Conservation (phyloP, 768 basidiomycete genomes). For the Cytidiella melzeri region DNA sequence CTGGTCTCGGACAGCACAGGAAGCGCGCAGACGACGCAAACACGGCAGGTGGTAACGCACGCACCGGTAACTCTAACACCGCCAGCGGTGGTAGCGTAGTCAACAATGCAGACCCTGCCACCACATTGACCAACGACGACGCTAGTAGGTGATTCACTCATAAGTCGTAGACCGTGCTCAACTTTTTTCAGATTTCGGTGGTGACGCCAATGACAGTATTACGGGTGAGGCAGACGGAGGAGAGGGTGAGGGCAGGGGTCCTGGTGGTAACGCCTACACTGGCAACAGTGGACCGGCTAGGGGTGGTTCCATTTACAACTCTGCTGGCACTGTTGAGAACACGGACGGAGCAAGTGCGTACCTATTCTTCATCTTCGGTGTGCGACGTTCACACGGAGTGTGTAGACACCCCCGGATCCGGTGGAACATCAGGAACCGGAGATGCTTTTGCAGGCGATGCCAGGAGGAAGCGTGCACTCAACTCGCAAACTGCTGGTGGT, state of each 20-base stretch:
- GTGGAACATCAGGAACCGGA: conserved; percentile 6
- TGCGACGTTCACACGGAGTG: not conserved
- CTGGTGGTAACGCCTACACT: conserved; percentile 11
- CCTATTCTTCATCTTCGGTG: not conserved
- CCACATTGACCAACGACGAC: conserved; percentile 11
- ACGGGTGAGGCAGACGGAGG: conserved; percentile 10
- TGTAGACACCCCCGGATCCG: conserved; percentile 8
- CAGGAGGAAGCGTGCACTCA: conserved; percentile 10
- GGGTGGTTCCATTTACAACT: conserved; percentile 9
- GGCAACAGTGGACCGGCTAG: conserved; percentile 10
- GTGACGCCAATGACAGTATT: conserved; percentile 2
- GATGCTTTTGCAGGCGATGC: conserved; percentile 11
- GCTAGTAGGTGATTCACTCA: conserved; percentile 11
- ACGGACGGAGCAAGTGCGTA: conserved; percentile 10
- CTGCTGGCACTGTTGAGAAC: conserved; percentile 7
- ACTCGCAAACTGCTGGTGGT: conserved; percentile 10
- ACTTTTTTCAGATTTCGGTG: conserved; percentile 8
- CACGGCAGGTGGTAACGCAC: conserved; percentile 23
- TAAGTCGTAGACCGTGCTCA: not conserved
- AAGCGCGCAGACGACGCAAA: conserved; percentile 19
- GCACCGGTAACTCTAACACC: conserved; percentile 18
- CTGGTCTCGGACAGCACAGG: not conserved
- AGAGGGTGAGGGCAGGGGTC: conserved; percentile 6
- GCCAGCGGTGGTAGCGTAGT: conserved; percentile 18
- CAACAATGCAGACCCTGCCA: conserved; percentile 8